Percentiles rank a stretch among this genome's conserved stretches.
Conservation (phyloP, 306 rosid species). For the Cicer chorassanicum region DNA sequence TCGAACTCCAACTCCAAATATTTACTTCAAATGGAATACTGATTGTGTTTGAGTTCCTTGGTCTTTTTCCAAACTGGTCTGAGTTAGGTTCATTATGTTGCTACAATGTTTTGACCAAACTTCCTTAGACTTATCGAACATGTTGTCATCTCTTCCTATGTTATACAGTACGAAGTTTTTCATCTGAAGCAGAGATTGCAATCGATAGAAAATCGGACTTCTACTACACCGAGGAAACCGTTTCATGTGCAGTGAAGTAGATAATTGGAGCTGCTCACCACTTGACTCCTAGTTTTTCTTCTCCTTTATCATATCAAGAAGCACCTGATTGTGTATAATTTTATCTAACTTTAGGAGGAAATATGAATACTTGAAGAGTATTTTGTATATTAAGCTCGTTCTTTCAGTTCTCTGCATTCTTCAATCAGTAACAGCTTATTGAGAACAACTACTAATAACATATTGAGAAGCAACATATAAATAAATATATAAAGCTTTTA, state of each 20-base stretch:
- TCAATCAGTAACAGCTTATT: neutral
- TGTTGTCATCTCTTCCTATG: neutral
- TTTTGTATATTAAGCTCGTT: neutral
- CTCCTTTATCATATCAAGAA: constrained; percentile 11
- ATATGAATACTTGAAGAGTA: neutral
- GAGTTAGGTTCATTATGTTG: neutral
- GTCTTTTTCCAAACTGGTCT: neutral
- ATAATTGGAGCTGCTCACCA: neutral
- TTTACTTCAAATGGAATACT: neutral
- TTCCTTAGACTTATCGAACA: neutral
- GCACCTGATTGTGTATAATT: constrained; percentile 18
- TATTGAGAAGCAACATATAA: neutral
- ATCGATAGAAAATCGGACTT: constrained; percentile 85
- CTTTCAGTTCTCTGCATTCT: neutral
- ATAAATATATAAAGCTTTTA: neutral
- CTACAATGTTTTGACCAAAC: constrained; percentile 24
- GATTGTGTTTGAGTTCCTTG: neutral
- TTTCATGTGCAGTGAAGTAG: constrained; percentile 62
- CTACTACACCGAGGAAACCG: constrained; percentile 91
- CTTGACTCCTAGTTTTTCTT: neutral
- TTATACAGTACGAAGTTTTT: constrained; percentile 79
- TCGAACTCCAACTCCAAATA: neutral
- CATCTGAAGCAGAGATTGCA: constrained; percentile 96
- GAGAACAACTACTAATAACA: constrained; percentile 5
- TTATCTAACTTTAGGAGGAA: constrained; percentile 9